A percentile compares a stretch with the other conserved stretches of the same genome.
These are phyloP conservation scores for Diplocarpon rosae DNA, from an alignment of 2,329 filamentous ascomycete genomes.

Conservation along the genomic window DNA sequence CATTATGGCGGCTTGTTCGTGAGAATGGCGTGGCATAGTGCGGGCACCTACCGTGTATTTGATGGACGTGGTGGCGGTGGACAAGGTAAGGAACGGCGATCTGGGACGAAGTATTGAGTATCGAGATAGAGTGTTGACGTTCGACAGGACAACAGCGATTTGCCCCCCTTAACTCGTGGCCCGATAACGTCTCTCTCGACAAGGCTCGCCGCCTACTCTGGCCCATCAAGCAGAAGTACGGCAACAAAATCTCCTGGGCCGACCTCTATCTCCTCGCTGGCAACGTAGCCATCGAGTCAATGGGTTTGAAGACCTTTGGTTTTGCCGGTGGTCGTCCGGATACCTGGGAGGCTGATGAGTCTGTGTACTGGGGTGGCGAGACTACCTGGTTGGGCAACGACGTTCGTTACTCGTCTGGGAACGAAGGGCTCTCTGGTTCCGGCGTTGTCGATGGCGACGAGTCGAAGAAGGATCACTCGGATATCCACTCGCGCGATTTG, in stretches of 20 bases:
- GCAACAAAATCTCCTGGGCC: slow-evolving; percentile 72
- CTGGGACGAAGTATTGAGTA: background rate
- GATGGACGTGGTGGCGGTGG: slow-evolving; percentile 69
- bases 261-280: slow-evolving; percentile 61
- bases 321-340: slow-evolving; percentile 64
- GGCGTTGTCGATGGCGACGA: slow-evolving; percentile 34
- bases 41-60: slow-evolving; percentile 65
- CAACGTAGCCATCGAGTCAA: slow-evolving; percentile 67
- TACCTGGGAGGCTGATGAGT: slow-evolving; percentile 66
- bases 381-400: slow-evolving; percentile 66
- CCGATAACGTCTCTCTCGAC: slow-evolving; percentile 67
- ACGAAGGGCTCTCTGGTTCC: slow-evolving; percentile 21
- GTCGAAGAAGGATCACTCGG: slow-evolving; percentile 32
- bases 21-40: slow-evolving; percentile 72
- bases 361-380: slow-evolving; percentile 69
- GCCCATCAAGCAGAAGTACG: slow-evolving; percentile 79
- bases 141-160: slow-evolving; percentile 56
- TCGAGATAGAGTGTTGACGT: background rate
- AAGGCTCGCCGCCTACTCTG: slow-evolving; percentile 70
- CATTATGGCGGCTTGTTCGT: slow-evolving; percentile 74
- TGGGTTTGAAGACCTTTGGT: slow-evolving; percentile 64
- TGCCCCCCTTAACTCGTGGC: slow-evolving; percentile 73
- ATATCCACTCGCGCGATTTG: slow-evolving; percentile 50
- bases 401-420: slow-evolving; percentile 43
- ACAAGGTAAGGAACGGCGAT: slow-evolving; percentile 30